Percentiles rank a stretch among this genome's conserved stretches.
Evolutionary conservation across 352 stramenopile genomes (phyloP).

Genomic region (Pythium monospermum): DNA sequence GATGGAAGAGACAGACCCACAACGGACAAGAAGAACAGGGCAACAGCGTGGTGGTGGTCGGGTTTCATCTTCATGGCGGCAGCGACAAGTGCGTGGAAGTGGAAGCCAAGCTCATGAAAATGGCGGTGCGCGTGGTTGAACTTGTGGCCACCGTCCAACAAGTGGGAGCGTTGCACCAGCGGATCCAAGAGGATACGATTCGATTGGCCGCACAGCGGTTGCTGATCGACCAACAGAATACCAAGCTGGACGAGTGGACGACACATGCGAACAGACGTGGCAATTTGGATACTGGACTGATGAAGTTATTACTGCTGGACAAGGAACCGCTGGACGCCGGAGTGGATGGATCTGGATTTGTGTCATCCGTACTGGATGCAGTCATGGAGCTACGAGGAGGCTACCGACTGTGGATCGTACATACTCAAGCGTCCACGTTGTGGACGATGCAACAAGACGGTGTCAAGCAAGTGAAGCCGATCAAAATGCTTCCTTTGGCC

Average conservation of each 20-base stretch:
- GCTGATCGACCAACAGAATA: too few species aligned
- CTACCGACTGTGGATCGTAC: not conserved
- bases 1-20: not conserved
- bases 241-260: not conserved
- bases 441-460: not conserved
- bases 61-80: not conserved
- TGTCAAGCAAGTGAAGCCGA: not conserved
- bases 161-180: not conserved
- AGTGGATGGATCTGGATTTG: not conserved
- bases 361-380: not conserved
- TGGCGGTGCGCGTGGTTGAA: not conserved
- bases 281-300: not conserved
- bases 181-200: not conserved
- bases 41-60: not conserved
- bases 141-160: too few species aligned
- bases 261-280: not conserved
- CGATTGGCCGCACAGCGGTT: not conserved
- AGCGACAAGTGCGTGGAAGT: not conserved
- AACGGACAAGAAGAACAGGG: too few species aligned
- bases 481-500: not conserved
- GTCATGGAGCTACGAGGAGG: too few species aligned
- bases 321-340: too few species aligned
- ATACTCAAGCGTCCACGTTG: not conserved
- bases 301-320: not conserved
- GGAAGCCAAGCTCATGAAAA: not conserved